Evolutionary conservation across 495 filamentous ascomycete genomes (phyloP).

Genomic region (Neurospora hispaniola): DNA sequence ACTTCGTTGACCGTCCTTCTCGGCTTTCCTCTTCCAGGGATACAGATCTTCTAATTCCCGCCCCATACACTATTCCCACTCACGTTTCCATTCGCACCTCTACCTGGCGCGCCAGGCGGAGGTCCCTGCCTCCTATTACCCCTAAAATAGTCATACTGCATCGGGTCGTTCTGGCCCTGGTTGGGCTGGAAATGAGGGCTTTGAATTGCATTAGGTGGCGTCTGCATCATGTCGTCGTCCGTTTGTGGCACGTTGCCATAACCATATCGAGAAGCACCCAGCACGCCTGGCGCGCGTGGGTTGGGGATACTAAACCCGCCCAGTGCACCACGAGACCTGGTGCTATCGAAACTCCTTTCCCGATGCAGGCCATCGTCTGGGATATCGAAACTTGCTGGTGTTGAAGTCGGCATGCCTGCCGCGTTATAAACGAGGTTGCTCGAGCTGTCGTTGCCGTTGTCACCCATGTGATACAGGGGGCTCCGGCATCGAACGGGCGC

Average conservation of each 20-base stretch:
- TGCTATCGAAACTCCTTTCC: slow-evolving; percentile 24
- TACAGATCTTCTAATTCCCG: slow-evolving; percentile 16
- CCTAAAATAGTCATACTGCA: slow-evolving; percentile 29
- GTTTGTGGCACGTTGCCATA: slow-evolving; percentile 42
- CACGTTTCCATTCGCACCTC: neutral
- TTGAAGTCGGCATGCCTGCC: slow-evolving; percentile 28
- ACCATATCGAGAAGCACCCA: slow-evolving; percentile 42
- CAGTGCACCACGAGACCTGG: slow-evolving; percentile 3
- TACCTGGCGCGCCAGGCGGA: slow-evolving; percentile 11
- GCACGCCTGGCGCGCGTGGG: slow-evolving; percentile 28
- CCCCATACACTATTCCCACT: slow-evolving; percentile 10
- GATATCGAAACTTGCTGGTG: slow-evolving; percentile 13
- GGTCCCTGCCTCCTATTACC: slow-evolving; percentile 4
- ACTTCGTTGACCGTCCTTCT: neutral
- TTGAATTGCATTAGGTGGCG: slow-evolving; percentile 8
- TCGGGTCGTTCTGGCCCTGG: slow-evolving; percentile 10
- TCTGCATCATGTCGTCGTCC: slow-evolving; percentile 26
- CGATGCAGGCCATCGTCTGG: slow-evolving; percentile 13
- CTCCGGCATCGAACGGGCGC: slow-evolving; percentile 19
- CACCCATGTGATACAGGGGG: slow-evolving; percentile 29
- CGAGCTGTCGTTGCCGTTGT: slow-evolving; percentile 37
- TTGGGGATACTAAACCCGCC: slow-evolving; percentile 7
- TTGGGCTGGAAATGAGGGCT: neutral
- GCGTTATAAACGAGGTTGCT: slow-evolving; percentile 34
- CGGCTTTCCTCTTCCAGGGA: neutral